phyloP scores from a whole-genome alignment of 345 rosid species.

The Boechera stricta region DNA sequence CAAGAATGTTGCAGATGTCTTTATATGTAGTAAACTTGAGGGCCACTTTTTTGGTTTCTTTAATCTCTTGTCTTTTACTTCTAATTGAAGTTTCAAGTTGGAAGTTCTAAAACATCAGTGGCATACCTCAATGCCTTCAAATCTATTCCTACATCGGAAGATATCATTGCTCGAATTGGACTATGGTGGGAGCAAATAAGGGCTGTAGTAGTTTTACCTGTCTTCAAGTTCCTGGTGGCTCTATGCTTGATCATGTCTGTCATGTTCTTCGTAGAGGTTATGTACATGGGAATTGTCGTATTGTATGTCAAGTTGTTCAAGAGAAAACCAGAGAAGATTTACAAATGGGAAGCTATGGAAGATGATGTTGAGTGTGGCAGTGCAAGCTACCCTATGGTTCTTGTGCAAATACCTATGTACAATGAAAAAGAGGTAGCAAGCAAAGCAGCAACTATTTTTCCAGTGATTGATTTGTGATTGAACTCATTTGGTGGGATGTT shows the following conservation, averaged over 20 bases:
- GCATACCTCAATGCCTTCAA: conserved; percentile 31
- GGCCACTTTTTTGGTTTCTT: conserved; percentile 4
- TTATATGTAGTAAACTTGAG: conserved; percentile 21
- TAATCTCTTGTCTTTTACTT: conserved; percentile 32
- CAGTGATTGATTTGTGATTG: neutral
- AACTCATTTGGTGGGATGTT: conserved; percentile 14
- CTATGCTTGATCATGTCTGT: conserved; percentile 56
- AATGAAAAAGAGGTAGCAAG: conserved; percentile 57
- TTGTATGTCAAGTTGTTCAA: conserved; percentile 50
- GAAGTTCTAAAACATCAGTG: conserved; percentile 31
- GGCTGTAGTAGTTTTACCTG: conserved; percentile 42
- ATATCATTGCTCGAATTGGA: neutral
- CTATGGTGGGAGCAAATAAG: conserved; percentile 41
- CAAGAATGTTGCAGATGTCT: conserved; percentile 10
- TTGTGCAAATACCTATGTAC: conserved; percentile 66
- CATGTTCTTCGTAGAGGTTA: conserved; percentile 56
- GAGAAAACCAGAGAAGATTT: conserved; percentile 50
- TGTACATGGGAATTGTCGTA: conserved; percentile 59
- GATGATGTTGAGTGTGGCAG: conserved; percentile 53
- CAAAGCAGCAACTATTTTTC: neutral
- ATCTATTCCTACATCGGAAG: conserved; percentile 27
- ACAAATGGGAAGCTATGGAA: conserved; percentile 54
- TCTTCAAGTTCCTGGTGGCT: conserved; percentile 49
- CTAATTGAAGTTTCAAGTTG: conserved; percentile 38
- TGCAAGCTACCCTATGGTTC: conserved; percentile 52